Base-by-base conservation (phyloP, 2,329 filamentous ascomycete species). In the Sclerotinia spermophila region DNA sequence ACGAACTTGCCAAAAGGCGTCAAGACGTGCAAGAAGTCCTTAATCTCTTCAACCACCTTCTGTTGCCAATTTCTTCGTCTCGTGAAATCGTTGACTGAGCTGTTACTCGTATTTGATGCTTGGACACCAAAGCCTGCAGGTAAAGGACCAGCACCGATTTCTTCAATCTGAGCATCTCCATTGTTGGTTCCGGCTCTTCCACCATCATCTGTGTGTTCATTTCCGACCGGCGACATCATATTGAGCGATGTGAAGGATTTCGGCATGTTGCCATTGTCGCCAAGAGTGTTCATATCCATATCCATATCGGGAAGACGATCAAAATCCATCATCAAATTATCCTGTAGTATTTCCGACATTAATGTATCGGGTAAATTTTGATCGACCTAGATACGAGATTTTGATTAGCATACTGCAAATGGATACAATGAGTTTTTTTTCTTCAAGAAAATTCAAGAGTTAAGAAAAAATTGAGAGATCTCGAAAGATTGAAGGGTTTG, bases 1-100 rank as follows among this genome's bases (percentile, higher is more conserved):
- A 92, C 87, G 76, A 98, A 90, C 74, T 91, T 89, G 51, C 94
- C 93, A 76, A 96, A 90, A 35, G 92, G 88, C 61, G 93, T 94
- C 67, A 98, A 86, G 71, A 98, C 94, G 79, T 97, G 90, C 69
- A 97, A 82, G 76, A 97, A 88, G 80, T 97, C 95, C 78, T 91
- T 92, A 76, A 98, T 84, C 83, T 97, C 94, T 80, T 96, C 92
- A 35, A 97, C 87, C 19, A 97, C 90, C 74, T 92, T 91, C 79
- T 94, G 92, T 24, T 93, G 91, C 95, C 95, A 97, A 79, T 96
- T 90, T 72, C 86, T 82, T 71, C 88, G 82, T 79, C 89, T 89
- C 24, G 86, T 90, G 76, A 90, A 90, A 78, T 90, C 86, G 74
- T 87, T 89, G 75, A 89, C 79, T 11, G 86, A 89, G 80, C 86